Conservation (phyloP, 1,139 yeast genomes). For the Kodamaea fungicola region DNA sequence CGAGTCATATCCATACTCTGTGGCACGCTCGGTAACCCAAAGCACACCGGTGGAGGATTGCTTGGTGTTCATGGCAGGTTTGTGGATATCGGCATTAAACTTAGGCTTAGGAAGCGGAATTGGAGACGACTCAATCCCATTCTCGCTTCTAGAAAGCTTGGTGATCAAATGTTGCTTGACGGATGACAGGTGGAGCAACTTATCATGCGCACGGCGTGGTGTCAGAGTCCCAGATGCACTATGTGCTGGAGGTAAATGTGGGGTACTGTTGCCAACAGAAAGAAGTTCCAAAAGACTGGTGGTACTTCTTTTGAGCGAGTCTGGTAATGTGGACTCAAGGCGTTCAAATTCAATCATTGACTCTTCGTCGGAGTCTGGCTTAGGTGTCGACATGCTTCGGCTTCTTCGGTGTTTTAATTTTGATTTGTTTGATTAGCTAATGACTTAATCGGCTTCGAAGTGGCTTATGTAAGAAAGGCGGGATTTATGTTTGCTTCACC, state of each 20-base stretch:
- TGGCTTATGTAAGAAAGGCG: too few species aligned
- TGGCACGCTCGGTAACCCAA: slow-evolving; percentile 68
- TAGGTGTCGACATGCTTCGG: background rate
- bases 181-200: background rate
- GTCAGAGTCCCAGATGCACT: slow-evolving; percentile 1
- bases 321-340: slow-evolving; percentile 46
- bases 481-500: too few species aligned
- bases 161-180: slow-evolving; percentile 21
- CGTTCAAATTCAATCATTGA: slow-evolving; percentile 38
- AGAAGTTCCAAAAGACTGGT: slow-evolving; percentile 38
- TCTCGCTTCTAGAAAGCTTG: slow-evolving; percentile 30
- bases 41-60: slow-evolving; percentile 68
- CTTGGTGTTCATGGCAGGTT: slow-evolving; percentile 60
- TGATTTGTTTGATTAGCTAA: too few species aligned
- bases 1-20: slow-evolving; percentile 53
- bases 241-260: slow-evolving; percentile 2
- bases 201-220: slow-evolving; percentile 5
- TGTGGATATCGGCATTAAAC: slow-evolving; percentile 43
- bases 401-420: background rate
- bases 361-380: slow-evolving; percentile 22
- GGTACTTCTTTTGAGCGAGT: slow-evolving; percentile 38
- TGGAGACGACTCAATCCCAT: slow-evolving; percentile 44
- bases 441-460: too few species aligned
- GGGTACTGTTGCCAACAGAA: slow-evolving; percentile 1
- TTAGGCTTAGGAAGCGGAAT: slow-evolving; percentile 52